Conservation (phyloP, 352 stramenopile species). For the Hyaloperonospora arabidopsidis region DNA sequence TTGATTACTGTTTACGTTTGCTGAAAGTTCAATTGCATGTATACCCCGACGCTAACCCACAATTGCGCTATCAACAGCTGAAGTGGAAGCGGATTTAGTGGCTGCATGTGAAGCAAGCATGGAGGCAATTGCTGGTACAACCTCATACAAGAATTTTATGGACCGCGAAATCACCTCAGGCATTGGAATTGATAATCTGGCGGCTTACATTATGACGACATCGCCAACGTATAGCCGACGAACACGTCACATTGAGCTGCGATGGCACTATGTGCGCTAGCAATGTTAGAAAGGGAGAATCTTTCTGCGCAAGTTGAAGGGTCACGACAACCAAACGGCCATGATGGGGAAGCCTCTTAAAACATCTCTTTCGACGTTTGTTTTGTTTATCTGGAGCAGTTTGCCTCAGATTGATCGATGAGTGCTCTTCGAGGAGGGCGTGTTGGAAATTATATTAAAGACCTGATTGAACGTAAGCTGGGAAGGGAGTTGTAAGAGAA, state of each 20-base stretch:
- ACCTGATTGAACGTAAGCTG: too few relatives aligned
- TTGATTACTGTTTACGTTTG: not conserved
- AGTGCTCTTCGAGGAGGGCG: not conserved
- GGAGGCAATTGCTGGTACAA: not conserved
- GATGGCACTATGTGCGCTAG: not conserved
- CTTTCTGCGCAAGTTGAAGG: not conserved
- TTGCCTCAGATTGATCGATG: not conserved
- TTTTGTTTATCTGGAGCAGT: not conserved
- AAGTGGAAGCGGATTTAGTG: not conserved
- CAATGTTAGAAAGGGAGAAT: not conserved
- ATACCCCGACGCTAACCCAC: not conserved
- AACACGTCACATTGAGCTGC: not conserved
- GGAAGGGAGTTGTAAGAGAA: too few relatives aligned
- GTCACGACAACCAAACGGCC: not conserved
- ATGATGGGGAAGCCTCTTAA: not conserved
- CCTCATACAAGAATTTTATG: not conserved
- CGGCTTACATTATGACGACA: not conserved
- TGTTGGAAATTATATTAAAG: not conserved
- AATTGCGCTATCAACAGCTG: not conserved
- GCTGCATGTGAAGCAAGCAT: slow-evolving; percentile 1
- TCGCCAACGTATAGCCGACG: not conserved
- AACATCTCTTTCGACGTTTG: not conserved
- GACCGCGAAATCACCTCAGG: not conserved
- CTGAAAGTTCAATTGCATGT: not conserved
- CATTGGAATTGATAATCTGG: not conserved